These are phyloP conservation scores for Leccinum ochraceum DNA, from an alignment of 768 basidiomycete genomes.

Conservation along the genomic window DNA sequence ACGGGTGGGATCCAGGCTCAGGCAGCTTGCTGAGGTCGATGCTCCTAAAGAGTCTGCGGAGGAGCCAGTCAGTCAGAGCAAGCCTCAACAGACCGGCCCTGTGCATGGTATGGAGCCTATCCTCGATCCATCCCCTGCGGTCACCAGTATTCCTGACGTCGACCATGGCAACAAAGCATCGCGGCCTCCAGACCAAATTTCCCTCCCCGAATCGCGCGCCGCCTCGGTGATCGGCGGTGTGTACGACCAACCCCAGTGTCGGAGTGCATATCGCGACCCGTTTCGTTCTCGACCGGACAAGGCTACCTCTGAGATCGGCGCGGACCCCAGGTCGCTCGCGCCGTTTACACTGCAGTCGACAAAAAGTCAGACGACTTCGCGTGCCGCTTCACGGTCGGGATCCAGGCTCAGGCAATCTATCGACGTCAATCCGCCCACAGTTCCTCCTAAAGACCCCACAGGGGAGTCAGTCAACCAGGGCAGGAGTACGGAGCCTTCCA, in stretches of 20 bases:
- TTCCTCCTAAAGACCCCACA: slow-evolving; percentile 6
- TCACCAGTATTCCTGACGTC: slow-evolving; percentile 17
- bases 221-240: too few species aligned
- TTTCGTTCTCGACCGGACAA: slow-evolving; percentile 18
- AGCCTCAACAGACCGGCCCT: background rate
- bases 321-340: slow-evolving; percentile 7
- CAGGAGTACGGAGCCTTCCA: slow-evolving; percentile 9
- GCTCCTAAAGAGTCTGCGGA: slow-evolving; percentile 4
- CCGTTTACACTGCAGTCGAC: slow-evolving; percentile 7
- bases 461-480: background rate
- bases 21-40: background rate
- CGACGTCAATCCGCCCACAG: background rate
- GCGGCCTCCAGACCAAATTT: slow-evolving; percentile 21
- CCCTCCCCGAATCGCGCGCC: slow-evolving; percentile 34
- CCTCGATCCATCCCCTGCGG: slow-evolving; percentile 9
- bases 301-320: slow-evolving; percentile 8
- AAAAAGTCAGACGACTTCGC: slow-evolving; percentile 5
- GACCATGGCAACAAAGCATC: slow-evolving; percentile 9
- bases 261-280: slow-evolving; percentile 16
- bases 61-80: slow-evolving; percentile 1
- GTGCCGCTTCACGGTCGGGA: slow-evolving; percentile 5
- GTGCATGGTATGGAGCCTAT: slow-evolving; percentile 12
- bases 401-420: slow-evolving; percentile 7
- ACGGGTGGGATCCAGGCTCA: slow-evolving; percentile 7
- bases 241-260: background rate